phyloP scores from a whole-genome alignment of 2,329 filamentous ascomycete genomes.

The Pseudocercospora crystallina region DNA sequence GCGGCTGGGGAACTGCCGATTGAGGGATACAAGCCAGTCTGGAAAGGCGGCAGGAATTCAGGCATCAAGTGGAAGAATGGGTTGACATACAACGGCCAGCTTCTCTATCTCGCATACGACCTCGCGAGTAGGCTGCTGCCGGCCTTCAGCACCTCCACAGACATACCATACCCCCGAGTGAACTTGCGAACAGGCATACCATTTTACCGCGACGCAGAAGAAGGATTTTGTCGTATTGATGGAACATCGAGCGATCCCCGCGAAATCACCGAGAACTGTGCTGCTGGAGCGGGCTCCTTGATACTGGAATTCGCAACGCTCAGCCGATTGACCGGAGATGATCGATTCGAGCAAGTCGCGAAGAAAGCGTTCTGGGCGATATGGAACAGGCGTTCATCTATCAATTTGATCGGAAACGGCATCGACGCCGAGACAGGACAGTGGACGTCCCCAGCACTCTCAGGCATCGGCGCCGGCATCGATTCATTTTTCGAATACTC shows the following conservation, averaged over 20 bases:
- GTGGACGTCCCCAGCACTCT: conserved; percentile 77
- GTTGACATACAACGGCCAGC: conserved; percentile 82
- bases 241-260: conserved; percentile 46
- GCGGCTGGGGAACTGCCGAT: conserved; percentile 89
- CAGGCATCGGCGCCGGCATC: conserved; percentile 94
- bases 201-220: conserved; percentile 67
- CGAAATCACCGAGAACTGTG: conserved; percentile 95
- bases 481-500: conserved; percentile 99
- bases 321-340: conserved; percentile 81
- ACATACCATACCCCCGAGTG: conserved; percentile 90
- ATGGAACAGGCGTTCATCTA: conserved; percentile 82
- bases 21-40: conserved; percentile 64
- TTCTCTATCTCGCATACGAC: conserved; percentile 85
- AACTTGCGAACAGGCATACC: conserved; percentile 89
- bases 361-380: conserved; percentile 96
- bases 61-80: conserved; percentile 51
- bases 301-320: conserved; percentile 91
- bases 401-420: conserved; percentile 84
- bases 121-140: conserved; percentile 80
- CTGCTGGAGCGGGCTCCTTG: conserved; percentile 91
- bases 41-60: conserved; percentile 34
- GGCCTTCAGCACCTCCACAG: conserved; percentile 87
- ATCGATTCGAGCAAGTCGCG: conserved; percentile 82
- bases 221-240: conserved; percentile 45
- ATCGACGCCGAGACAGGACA: conserved; percentile 88